Percentiles rank a stretch among this genome's conserved stretches.
These are phyloP conservation scores for Caryopteris hybrid DNA, from an alignment of 305 asterid genomes.

Conservation along the genomic window DNA sequence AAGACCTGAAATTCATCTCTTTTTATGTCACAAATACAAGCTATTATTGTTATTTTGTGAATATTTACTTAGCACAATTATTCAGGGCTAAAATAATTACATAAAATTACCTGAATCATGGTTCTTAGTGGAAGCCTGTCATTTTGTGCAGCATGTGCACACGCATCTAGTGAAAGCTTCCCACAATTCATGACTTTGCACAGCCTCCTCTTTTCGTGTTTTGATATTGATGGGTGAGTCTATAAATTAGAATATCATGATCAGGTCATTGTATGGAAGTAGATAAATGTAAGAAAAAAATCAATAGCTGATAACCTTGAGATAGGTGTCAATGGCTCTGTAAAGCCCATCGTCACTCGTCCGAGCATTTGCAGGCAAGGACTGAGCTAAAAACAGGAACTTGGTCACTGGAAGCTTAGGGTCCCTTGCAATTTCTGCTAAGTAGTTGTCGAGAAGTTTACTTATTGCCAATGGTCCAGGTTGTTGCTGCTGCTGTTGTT, in stretches of 20 bases:
- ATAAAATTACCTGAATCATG: conserved; percentile 57
- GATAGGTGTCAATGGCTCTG: conserved; percentile 83
- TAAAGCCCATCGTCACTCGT: conserved; percentile 76
- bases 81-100: neutral
- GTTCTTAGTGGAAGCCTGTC: conserved; percentile 83
- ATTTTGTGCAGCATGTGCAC: conserved; percentile 86
- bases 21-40: conserved; percentile 12
- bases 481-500: conserved; percentile 41
- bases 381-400: conserved; percentile 69
- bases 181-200: conserved; percentile 66
- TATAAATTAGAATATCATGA: conserved; percentile 19
- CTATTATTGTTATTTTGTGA: neutral
- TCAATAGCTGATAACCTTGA: conserved; percentile 48
- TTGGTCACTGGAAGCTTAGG: conserved; percentile 54
- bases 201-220: conserved; percentile 69
- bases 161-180: conserved; percentile 70
- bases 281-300: neutral
- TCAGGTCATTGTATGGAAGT: conserved; percentile 1
- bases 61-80: neutral
- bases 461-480: conserved; percentile 44
- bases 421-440: conserved; percentile 75
- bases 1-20: conserved; percentile 47
- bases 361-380: conserved; percentile 66
- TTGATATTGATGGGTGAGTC: conserved; percentile 69
- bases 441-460: conserved; percentile 73